These are phyloP conservation scores for Taxawa tesnikishii DNA, from an alignment of 2,329 filamentous ascomycete genomes.

Conservation along the genomic window DNA sequence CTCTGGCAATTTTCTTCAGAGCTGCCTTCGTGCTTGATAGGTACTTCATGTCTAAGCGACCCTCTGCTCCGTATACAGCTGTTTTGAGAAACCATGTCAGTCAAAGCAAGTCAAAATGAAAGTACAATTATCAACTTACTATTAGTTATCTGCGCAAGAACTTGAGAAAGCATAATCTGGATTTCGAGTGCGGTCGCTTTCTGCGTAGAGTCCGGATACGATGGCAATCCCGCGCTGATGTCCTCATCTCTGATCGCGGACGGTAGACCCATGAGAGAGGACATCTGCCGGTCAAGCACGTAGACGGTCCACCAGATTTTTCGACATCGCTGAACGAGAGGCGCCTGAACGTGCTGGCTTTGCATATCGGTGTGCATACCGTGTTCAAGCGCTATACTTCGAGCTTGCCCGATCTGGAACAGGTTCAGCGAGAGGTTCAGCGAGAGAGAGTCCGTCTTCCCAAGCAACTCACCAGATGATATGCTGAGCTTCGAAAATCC, in stretches of 20 bases:
- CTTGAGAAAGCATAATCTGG: constrained; percentile 6
- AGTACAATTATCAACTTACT: no score
- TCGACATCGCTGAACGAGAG: constrained; percentile 32
- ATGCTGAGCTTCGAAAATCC: constrained; percentile 34
- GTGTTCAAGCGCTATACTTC: constrained; percentile 36
- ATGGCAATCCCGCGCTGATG: constrained; percentile 34
- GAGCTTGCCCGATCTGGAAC: constrained; percentile 36
- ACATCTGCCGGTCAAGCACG: constrained; percentile 41
- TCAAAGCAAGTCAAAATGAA: no score
- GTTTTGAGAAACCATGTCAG: no score
- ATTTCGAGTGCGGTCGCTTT: no score
- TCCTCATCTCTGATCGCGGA: constrained; percentile 39
- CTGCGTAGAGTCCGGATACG: constrained; percentile 23
- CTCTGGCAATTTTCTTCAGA: no score
- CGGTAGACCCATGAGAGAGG: constrained; percentile 40
- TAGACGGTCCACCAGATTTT: constrained; percentile 44
- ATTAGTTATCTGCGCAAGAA: no score
- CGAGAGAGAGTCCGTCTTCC: no score
- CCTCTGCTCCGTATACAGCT: no score
- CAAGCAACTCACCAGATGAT: constrained; percentile 34
- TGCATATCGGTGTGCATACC: constrained; percentile 44
- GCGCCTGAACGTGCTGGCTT: constrained; percentile 26
- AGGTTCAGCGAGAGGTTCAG: no score
- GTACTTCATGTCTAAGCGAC: no score
- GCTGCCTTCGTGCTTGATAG: no score